phyloP scores from a whole-genome alignment of 2,329 filamentous ascomycete species.

The Colletotrichum eremochloae region DNA sequence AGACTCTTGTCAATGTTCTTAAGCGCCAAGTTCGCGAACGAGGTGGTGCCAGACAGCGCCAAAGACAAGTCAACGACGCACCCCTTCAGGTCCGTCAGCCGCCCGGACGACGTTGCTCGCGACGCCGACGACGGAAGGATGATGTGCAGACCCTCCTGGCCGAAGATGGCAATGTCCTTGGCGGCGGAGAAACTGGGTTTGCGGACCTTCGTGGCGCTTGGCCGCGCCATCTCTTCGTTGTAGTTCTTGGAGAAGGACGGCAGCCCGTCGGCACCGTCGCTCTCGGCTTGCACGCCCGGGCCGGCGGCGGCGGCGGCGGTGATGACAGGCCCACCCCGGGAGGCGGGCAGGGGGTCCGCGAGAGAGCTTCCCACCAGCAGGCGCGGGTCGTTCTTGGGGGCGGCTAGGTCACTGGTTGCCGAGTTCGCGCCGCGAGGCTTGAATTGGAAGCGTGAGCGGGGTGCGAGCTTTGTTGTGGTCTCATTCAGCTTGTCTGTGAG shows the following conservation, averaged over 20 bases:
- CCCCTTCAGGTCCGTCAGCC: conserved; percentile 74
- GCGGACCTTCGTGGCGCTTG: conserved; percentile 59
- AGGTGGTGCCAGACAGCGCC: conserved; percentile 66
- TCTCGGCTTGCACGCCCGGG: conserved; percentile 44
- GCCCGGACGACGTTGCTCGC: conserved; percentile 79
- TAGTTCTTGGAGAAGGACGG: conserved; percentile 63
- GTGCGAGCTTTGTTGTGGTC: conserved; percentile 75
- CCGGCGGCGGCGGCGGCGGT: conserved; percentile 5
- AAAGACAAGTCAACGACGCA: conserved; percentile 87
- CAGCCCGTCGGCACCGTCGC: conserved; percentile 55
- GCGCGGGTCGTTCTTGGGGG: conserved; percentile 59
- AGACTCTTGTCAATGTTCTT: conserved; percentile 79
- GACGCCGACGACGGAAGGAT: conserved; percentile 80
- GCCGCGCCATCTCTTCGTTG: conserved; percentile 67
- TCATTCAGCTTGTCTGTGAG: conserved; percentile 83
- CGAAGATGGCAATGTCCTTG: conserved; percentile 73
- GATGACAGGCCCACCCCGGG: conserved; percentile 41
- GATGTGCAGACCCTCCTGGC: conserved; percentile 79
- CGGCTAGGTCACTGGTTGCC: conserved; percentile 51
- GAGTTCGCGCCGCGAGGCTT: conserved; percentile 55
- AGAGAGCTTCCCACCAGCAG: conserved; percentile 46
- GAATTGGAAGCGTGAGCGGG: conserved; percentile 88
- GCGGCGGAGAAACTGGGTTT: conserved; percentile 75
- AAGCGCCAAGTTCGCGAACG: conserved; percentile 78
- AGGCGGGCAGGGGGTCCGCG: conserved; percentile 41